Base-by-base conservation (phyloP, 768 basidiomycete species). In the Floccularia luteovirens region DNA sequence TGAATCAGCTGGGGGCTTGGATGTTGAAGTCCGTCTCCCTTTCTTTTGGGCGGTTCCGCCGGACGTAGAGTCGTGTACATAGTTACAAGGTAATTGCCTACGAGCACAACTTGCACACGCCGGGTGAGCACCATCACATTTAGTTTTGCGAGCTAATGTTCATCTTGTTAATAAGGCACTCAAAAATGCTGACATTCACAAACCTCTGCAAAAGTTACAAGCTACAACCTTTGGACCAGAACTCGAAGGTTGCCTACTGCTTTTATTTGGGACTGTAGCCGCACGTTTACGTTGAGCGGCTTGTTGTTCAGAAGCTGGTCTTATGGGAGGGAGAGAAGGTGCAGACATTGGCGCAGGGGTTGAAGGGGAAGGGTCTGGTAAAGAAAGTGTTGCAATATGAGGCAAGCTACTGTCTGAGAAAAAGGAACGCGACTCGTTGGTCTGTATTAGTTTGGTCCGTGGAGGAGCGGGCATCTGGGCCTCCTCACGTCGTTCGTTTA, bases 151-250 rank as follows among this genome's bases (percentile, higher is more conserved):
- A 24, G 87, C 88, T 89, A 42, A 13, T 17, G 25, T 37, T 24
- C 31, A 38, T 28, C 10, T 28, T 14, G 25, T 17, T 7, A 41
- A 39, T 30, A 24, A 16, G 14, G 24, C 35, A 38, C 33, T 21
- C 11, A n/a, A 33, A 41, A 38, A n/a, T n/a, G n/a, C n/a, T 38
- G 27, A 10, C 12, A 40, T 24, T 6, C 24, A 65, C 77, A 41
- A 52, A 89, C 88, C 85, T 67, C 88, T 75, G 61, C 88, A 90
- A 56, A 87, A 87, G 60, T 90, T 88, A 61, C 88, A 90, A 12
- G 88, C 88, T 17, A 90, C 86, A 10, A 89, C 82, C 54, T 90
- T 90, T 33, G 86, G 84, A 8, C 87, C 87, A 37, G 83, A 83
- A 43, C 70, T 79, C 24, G 77, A 75, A 36, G 68, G 60, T 51